phyloP scores from a whole-genome alignment of 352 stramenopile genomes.

The Discostella stelligera region DNA sequence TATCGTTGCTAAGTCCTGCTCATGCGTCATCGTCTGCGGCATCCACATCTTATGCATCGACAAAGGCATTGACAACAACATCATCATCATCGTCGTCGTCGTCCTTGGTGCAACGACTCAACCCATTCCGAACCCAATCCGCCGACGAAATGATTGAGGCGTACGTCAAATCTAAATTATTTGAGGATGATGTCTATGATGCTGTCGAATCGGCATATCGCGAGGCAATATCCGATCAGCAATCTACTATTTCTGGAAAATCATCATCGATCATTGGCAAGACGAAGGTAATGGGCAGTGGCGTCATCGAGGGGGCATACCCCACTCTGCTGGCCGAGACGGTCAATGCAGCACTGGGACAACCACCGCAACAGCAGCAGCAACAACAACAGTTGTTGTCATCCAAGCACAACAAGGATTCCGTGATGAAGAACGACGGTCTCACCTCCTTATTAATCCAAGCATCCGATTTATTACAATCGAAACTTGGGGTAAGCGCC shows the following conservation, averaged over 20 bases:
- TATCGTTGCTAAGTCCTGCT: constrained; percentile 11
- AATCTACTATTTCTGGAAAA: constrained; percentile 34
- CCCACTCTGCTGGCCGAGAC: constrained; percentile 58
- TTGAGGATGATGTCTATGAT: constrained; percentile 76
- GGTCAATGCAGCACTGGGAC: constrained; percentile 48
- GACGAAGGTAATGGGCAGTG: background rate
- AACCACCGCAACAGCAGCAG: no score
- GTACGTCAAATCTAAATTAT: constrained; percentile 75
- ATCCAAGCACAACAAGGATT: background rate
- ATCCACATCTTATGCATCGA: background rate
- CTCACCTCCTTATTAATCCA: constrained; percentile 42
- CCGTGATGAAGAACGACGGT: constrained; percentile 27
- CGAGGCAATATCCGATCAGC: constrained; percentile 58
- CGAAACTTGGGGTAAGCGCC: constrained; percentile 44
- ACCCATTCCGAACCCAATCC: constrained; percentile 38
- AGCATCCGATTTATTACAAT: constrained; percentile 43
- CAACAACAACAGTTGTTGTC: no score
- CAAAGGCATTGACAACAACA: constrained; percentile 3
- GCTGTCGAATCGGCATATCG: constrained; percentile 71
- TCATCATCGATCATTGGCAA: constrained; percentile 41
- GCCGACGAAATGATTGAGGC: constrained; percentile 65
- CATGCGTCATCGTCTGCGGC: constrained; percentile 10
- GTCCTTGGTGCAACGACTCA: constrained; percentile 10
- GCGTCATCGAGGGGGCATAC: constrained; percentile 37
- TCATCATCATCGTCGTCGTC: constrained; percentile 9